Evolutionary conservation across 352 stramenopile species (phyloP).

Genomic region (Phytophthora sansomeana): DNA sequence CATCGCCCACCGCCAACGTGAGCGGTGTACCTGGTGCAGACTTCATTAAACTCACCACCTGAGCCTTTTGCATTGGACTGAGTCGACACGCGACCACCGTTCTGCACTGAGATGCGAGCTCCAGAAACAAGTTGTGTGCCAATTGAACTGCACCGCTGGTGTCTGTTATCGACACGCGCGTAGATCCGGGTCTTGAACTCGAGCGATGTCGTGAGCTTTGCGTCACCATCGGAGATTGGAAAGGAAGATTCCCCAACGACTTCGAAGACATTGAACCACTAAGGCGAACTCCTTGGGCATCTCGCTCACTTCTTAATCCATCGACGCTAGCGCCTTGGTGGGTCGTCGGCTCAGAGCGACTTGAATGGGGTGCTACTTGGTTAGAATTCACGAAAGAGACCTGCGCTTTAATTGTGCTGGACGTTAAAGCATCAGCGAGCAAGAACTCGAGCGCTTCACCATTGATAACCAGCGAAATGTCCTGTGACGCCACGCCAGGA

Average conservation of each 20-base stretch:
- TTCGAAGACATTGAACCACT: constrained; percentile 63
- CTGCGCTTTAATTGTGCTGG: constrained; percentile 25
- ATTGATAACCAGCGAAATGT: constrained; percentile 87
- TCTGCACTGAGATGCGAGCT: constrained; percentile 86
- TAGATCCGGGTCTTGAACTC: constrained; percentile 39
- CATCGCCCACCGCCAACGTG: constrained; percentile 98
- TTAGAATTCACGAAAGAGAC: constrained; percentile 24
- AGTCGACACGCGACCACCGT: constrained; percentile 90
- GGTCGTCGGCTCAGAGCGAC: constrained; percentile 1
- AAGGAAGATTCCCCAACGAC: constrained; percentile 50
- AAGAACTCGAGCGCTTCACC: constrained; percentile 81
- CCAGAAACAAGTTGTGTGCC: constrained; percentile 79
- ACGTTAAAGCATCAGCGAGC: constrained; percentile 50
- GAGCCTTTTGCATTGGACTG: constrained; percentile 93
- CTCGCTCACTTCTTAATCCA: constrained; percentile 17
- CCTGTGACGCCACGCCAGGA: constrained; percentile 71
- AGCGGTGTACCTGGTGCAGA: constrained; percentile 67
- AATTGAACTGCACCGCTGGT: constrained; percentile 26
- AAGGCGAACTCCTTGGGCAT: constrained; percentile 16
- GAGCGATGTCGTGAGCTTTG: constrained; percentile 40
- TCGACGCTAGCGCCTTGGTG: constrained; percentile 15
- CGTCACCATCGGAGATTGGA: constrained; percentile 30
- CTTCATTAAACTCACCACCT: constrained; percentile 95
- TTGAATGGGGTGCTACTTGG: constrained; percentile 25
- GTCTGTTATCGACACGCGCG: constrained; percentile 42